These are phyloP conservation scores for Penicillium maclennaniae DNA, from an alignment of 495 filamentous ascomycete species.

Conservation along the genomic window DNA sequence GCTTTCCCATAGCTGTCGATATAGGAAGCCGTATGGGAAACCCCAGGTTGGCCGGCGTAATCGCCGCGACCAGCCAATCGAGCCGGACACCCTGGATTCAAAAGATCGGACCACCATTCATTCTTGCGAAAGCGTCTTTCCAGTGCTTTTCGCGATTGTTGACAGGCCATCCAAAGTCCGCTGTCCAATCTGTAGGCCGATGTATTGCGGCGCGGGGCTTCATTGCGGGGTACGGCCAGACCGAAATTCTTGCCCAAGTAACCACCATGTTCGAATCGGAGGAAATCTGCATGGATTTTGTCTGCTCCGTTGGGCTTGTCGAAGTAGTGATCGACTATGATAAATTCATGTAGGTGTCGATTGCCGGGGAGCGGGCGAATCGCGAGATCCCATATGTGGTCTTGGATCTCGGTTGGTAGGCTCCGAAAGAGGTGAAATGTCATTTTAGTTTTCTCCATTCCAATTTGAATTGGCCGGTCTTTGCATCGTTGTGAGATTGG, in stretches of 20 bases:
- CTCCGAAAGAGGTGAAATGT: background rate
- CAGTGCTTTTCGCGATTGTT: background rate
- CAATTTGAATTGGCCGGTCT: background rate
- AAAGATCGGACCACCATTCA: constrained; percentile 2
- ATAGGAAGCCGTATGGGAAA: background rate
- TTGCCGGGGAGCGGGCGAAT: constrained; percentile 1
- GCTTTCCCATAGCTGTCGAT: background rate
- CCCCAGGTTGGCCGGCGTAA: background rate
- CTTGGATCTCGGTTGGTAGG: constrained; percentile 1
- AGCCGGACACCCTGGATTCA: background rate
- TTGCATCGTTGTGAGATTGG: background rate
- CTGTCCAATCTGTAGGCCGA: constrained; percentile 1
- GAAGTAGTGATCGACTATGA: constrained; percentile 2
- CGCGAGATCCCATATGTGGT: constrained; percentile 3
- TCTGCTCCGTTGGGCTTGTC: background rate
- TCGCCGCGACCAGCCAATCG: background rate
- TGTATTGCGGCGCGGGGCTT: background rate
- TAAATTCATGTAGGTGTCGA: background rate
- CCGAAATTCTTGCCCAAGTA: background rate
- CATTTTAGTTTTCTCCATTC: background rate
- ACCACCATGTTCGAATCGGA: background rate
- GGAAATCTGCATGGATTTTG: background rate
- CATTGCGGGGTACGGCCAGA: background rate
- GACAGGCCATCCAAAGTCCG: constrained; percentile 1
- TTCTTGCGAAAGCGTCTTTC: background rate